Evolutionary conservation across 768 basidiomycete species (phyloP), one percentile per base, ranked within the genome.

Genomic region (Amanita molliuscula): DNA sequence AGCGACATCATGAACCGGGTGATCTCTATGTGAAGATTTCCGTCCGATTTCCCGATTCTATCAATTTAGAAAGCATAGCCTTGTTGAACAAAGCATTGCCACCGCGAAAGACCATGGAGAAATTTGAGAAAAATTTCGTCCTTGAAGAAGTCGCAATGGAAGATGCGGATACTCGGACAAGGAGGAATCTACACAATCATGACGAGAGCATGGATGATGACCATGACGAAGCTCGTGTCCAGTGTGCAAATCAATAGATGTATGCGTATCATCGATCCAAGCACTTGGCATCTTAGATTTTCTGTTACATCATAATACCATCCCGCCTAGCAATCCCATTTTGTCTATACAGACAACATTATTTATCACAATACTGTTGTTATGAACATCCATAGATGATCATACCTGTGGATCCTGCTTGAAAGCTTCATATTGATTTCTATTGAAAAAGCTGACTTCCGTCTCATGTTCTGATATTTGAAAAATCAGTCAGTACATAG

Each of bases 131-230:
- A 70, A 76, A 73, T 53, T 58, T 83, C 48, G 58, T 78, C 46
- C 58, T 92, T 6, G 96, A 99, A 61, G 93, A 98, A 61, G 91
- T 88, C 49, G 75, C 81, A 38, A 69, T 97, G 42, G 78, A 84
- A 45, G 85, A 93, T 57, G 78, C 82, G 4, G 88, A 92, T 63
- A 77, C 81, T 54, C 76, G 82, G 58, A 72, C 79, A 23, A 67
- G 74, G 58, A 66, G 62, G 53, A 66, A 73, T 26, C 23, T 44
- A 20, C 29, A 43, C 20, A 68, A 77, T 57, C 71, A 71, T 25
- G 85, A 84, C 34, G 91, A 96, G 50, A 70, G 77, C 11, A 96
- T 96, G 93, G 94, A 97, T 57, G 92, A 95, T 67, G 94, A 95
- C 59, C 73, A 75, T 49, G 88, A 88, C n/a, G 82, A 88, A 64